phyloP scores from a whole-genome alignment of 768 basidiomycete genomes.

The Lentinus tigrinus region DNA sequence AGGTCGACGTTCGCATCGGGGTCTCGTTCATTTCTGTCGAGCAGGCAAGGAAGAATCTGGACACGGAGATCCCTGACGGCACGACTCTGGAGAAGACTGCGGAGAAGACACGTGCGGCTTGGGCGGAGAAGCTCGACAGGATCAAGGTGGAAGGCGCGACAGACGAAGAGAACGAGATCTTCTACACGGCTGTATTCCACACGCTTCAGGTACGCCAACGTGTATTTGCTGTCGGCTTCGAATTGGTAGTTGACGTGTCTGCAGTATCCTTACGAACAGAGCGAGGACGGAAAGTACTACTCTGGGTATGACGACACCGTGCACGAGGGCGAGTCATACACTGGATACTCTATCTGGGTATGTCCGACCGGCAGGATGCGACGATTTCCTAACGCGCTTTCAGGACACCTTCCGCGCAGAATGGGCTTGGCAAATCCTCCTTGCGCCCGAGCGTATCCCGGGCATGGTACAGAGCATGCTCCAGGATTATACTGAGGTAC shows the following conservation, averaged over 20 bases:
- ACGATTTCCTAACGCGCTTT: not conserved
- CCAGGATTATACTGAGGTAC: conserved; percentile 68
- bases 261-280: conserved; percentile 77
- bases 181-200: conserved; percentile 65
- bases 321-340: conserved; percentile 69
- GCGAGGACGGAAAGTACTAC: conserved; percentile 67
- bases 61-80: conserved; percentile 40
- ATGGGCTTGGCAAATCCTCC: conserved; percentile 77
- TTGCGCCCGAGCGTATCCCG: conserved; percentile 74
- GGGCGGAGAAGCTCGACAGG: conserved; percentile 42
- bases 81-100: conserved; percentile 38
- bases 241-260: not conserved
- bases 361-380: conserved; percentile 12
- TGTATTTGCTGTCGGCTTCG: not conserved
- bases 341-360: conserved; percentile 81
- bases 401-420: conserved; percentile 79
- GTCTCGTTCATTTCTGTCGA: conserved; percentile 75
- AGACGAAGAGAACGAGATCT: conserved; percentile 31
- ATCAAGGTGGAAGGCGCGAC: conserved; percentile 35
- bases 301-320: conserved; percentile 73
- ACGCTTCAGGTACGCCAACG: conserved; percentile 48
- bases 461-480: conserved; percentile 81
- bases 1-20: conserved; percentile 58
- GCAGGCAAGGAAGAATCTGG: conserved; percentile 45
- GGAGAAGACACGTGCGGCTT: conserved; percentile 31